Evolutionary conservation across 2,329 filamentous ascomycete genomes (phyloP).

Genomic region (Microsporum ferrugineum): DNA sequence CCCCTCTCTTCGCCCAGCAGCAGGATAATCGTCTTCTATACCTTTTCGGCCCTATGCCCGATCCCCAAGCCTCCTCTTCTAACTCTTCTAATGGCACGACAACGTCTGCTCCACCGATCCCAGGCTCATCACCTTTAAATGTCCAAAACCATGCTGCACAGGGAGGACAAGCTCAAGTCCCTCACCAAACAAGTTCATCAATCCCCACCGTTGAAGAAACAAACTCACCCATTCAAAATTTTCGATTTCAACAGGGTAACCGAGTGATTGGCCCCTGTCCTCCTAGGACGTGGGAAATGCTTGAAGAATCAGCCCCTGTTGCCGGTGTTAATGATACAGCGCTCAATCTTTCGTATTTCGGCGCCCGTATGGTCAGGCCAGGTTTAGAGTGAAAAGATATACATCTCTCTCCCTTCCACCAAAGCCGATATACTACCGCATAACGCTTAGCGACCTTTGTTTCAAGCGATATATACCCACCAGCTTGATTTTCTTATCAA

Average conservation of each 20-base stretch:
- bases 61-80: conserved; percentile 12
- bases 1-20: conserved; percentile 27
- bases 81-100: conserved; percentile 13
- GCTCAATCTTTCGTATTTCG: conserved; percentile 33
- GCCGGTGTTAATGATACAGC: conserved; percentile 36
- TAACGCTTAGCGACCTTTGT: not conserved
- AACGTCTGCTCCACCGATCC: conserved; percentile 23
- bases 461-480: not conserved
- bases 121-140: conserved; percentile 11
- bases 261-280: conserved; percentile 26
- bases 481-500: not conserved
- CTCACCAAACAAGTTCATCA: not conserved
- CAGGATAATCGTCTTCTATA: conserved; percentile 32
- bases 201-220: conserved; percentile 10
- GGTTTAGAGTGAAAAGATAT: not conserved
- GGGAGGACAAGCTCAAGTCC: not conserved
- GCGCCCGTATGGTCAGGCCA: conserved; percentile 22
- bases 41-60: conserved; percentile 31
- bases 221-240: conserved; percentile 21
- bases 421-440: not conserved
- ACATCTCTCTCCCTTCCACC: not conserved
- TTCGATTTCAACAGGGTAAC: conserved; percentile 30
- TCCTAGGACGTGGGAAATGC: conserved; percentile 34
- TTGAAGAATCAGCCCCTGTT: conserved; percentile 36
- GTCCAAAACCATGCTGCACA: conserved; percentile 13